Percentiles rank a stretch among this genome's conserved stretches.
phyloP scores from a whole-genome alignment of 1,139 yeast species.

The Pichia sp. region DNA sequence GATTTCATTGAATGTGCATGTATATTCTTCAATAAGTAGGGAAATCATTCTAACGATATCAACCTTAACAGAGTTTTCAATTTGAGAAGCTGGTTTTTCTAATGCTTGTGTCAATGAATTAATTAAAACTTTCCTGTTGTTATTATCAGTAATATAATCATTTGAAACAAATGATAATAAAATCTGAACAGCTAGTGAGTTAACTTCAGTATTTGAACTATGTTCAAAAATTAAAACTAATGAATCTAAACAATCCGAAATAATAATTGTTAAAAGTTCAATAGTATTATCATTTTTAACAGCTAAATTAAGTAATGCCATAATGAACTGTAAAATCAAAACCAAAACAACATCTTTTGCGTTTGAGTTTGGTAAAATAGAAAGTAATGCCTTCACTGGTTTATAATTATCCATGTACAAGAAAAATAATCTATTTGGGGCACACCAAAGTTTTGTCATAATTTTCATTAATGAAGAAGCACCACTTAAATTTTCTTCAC shows the following conservation, averaged over 20 bases:
- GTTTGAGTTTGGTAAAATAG: constrained; percentile 45
- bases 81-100: constrained; percentile 52
- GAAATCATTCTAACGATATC: constrained; percentile 53
- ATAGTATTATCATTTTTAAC: constrained; percentile 38
- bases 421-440: constrained; percentile 43
- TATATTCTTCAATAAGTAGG: constrained; percentile 34
- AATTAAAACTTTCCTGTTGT: constrained; percentile 50
- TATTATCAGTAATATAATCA: constrained; percentile 52
- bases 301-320: constrained; percentile 31
- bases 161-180: constrained; percentile 53
- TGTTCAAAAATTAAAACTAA: constrained; percentile 45
- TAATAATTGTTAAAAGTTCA: constrained; percentile 48
- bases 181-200: constrained; percentile 47
- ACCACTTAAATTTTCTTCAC: constrained; percentile 73
- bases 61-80: constrained; percentile 50
- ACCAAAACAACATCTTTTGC: constrained; percentile 65
- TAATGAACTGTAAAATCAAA: constrained; percentile 52
- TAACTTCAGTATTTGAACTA: constrained; percentile 43
- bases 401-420: constrained; percentile 51
- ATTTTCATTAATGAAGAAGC: constrained; percentile 71
- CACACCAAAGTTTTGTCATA: constrained; percentile 58
- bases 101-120: constrained; percentile 56
- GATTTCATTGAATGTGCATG: constrained; percentile 49
- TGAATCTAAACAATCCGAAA: constrained; percentile 47
- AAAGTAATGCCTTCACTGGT: constrained; percentile 51